phyloP scores from a whole-genome alignment of 805 yeast species.

The Ogataea trehalophila region DNA sequence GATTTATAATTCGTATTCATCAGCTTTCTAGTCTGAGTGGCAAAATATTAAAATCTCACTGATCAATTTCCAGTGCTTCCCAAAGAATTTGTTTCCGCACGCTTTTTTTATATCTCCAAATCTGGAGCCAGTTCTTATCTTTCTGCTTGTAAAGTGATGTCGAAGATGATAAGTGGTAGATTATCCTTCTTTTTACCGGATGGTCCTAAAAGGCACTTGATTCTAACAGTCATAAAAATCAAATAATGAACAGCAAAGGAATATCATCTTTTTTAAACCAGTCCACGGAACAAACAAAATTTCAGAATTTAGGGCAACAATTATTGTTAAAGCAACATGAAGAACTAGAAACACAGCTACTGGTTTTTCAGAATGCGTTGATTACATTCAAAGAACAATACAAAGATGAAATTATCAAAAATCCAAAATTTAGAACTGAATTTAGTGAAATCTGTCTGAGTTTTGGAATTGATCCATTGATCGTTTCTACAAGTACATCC shows the following conservation, averaged over 20 bases:
- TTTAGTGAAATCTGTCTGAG: conserved; percentile 72
- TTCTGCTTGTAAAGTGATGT: too few relatives aligned
- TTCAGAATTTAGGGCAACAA: conserved; percentile 45
- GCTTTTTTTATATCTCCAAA: too few relatives aligned
- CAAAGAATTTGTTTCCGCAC: too few relatives aligned
- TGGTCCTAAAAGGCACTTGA: too few relatives aligned
- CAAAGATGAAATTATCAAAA: conserved; percentile 57
- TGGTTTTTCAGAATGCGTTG: conserved; percentile 72
- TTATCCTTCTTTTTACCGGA: too few relatives aligned
- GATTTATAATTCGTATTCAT: too few relatives aligned
- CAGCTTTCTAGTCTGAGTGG: too few relatives aligned
- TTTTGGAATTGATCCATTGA: conserved; percentile 81
- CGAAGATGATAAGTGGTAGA: too few relatives aligned
- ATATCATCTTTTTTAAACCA: conserved; percentile 26
- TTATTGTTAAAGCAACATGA: conserved; percentile 50
- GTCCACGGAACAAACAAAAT: conserved; percentile 31
- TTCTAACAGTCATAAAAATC: background rate
- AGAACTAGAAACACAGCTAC: conserved; percentile 64
- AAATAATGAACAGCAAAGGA: conserved; percentile 22
- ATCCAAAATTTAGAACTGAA: conserved; percentile 61
- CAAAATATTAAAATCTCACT: too few relatives aligned
- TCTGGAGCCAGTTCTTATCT: too few relatives aligned
- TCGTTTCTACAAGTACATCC: conserved; percentile 20
- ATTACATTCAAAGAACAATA: conserved; percentile 72
- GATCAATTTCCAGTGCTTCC: too few relatives aligned